Base-by-base conservation (phyloP, 805 yeast genomes). In the Starmerella powellii region DNA sequence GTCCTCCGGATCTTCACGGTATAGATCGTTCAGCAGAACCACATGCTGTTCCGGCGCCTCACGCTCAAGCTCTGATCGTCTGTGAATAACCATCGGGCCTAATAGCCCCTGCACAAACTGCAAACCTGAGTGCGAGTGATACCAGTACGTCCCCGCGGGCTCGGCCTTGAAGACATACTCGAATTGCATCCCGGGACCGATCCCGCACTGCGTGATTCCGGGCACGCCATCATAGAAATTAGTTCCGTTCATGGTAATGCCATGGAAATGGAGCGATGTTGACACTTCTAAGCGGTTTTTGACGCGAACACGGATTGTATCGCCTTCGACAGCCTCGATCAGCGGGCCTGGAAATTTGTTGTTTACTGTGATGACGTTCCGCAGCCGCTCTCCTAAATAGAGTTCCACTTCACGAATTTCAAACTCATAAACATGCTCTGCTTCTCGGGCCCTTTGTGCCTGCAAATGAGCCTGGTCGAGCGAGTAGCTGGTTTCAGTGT, bases 81-180 rank as follows among this genome's bases (percentile, higher is more conserved):
- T 67, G 38, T 67, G 70, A 5, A 67, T 56, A 23, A 71, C 61
- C 20, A 73, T 51, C 1, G 68, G 69, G 6, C 76, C 78, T 16
- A 63, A 59, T 3, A 73, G 51, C 1, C 77, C 77, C 45, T 70
- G 72, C 27, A 68, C 60, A 41, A 66, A 61, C 47, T 72, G 73
- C 2, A 69, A 67, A 8, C 63, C 54, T 41, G 59, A 61, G 40
- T 73, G 78, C 4, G 75, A 64, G 47, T 73, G 79, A 54, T 72
- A 73, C 78, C 78, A 73, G 40, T 59, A 68, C 1, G 76, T 66
- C 0, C 79, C 79, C 23, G 60, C 54, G 41, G 69, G 73, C 36
- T 58, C 58, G 1, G 49, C 55, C 3, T 63, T 55, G 15, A 73
- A 72, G 32, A 58, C 52, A 48, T 73, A 70, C 1, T 62, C 56